A percentile compares a stretch with the other conserved stretches of the same genome.
These are phyloP conservation scores for Mycena filopes DNA, from an alignment of 768 basidiomycete species.

Conservation along the genomic window DNA sequence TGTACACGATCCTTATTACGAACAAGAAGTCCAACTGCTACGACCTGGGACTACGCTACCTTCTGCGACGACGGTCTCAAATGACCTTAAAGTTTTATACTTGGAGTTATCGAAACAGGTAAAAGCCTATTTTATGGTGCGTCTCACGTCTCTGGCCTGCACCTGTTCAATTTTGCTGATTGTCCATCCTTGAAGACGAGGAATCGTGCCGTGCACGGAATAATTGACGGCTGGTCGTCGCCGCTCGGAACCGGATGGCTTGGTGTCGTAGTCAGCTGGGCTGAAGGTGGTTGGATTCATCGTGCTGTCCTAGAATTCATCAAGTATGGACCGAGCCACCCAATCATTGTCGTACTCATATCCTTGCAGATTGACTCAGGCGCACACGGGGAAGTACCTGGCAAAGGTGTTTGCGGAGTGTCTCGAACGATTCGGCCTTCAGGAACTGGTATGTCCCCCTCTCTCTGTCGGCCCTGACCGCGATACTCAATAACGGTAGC, in stretches of 20 bases:
- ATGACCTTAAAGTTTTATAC: constrained; percentile 38
- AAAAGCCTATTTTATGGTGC: constrained; percentile 20
- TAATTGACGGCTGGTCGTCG: neutral
- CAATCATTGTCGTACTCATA: neutral
- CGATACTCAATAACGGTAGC: no score
- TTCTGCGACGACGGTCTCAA: constrained; percentile 37
- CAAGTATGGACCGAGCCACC: no score
- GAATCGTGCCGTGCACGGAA: neutral
- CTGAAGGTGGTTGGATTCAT: neutral
- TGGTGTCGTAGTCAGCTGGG: neutral
- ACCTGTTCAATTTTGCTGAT: no score
- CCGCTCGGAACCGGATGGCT: neutral
- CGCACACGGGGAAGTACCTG: neutral
- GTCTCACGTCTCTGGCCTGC: neutral
- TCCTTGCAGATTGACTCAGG: neutral
- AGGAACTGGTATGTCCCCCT: neutral
- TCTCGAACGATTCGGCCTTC: neutral
- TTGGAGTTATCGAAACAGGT: constrained; percentile 30
- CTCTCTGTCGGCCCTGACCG: neutral
- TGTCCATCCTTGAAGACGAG: neutral
- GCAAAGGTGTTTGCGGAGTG: neutral
- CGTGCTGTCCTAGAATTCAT: neutral
- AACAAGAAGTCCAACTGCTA: constrained; percentile 43
- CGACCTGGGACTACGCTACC: constrained; percentile 41
- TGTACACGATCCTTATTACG: constrained; percentile 41